Evolutionary conservation across 176 grass and related monocot genomes (phyloP).

Genomic region (Melocanna baccifera): DNA sequence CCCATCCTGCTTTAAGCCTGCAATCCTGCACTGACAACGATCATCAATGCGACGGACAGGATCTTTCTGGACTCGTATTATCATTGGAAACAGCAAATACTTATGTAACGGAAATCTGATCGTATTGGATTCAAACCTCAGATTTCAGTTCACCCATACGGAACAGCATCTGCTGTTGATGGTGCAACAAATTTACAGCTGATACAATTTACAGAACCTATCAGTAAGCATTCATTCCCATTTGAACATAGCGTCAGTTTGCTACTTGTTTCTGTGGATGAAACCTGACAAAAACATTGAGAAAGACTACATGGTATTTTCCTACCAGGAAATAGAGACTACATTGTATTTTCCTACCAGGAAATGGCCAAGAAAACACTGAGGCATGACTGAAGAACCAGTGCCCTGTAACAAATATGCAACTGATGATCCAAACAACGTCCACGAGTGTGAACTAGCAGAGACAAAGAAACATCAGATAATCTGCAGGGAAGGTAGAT

Average conservation of each 20-base stretch:
- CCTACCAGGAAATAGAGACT: too few species aligned
- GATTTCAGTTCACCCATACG: background rate
- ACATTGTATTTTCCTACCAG: too few species aligned
- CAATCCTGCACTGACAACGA: slow-evolving; percentile 20
- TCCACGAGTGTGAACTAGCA: background rate
- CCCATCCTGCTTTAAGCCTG: background rate
- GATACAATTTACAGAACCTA: background rate
- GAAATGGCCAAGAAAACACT: background rate
- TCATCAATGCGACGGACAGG: background rate
- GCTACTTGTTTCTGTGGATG: background rate
- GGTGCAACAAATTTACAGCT: background rate
- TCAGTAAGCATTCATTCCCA: background rate
- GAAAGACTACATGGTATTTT: background rate
- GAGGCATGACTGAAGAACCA: background rate
- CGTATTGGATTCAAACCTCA: background rate
- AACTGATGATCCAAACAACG: background rate
- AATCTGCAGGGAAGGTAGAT: background rate
- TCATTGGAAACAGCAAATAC: background rate
- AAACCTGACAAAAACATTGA: background rate
- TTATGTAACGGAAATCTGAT: background rate
- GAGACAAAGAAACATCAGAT: background rate
- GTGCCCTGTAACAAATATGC: background rate
- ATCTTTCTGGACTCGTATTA: background rate
- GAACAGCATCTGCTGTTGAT: background rate
- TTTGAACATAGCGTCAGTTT: background rate